phyloP scores from a whole-genome alignment of 2,329 filamentous ascomycete genomes.

The Pseudocercospora fijiensis region DNA sequence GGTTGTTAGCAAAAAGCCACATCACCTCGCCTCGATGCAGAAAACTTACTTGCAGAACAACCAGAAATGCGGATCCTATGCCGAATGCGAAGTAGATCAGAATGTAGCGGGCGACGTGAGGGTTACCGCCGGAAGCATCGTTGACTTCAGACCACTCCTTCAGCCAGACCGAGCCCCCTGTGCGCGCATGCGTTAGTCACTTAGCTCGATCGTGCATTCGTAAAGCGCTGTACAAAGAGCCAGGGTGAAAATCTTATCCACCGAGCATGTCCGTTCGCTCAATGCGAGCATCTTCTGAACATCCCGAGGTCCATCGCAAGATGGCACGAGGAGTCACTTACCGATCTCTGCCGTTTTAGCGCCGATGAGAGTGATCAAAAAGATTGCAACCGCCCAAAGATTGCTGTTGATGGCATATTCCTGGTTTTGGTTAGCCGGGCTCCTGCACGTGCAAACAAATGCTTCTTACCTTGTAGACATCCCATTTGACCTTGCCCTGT shows the following conservation, averaged over 20 bases:
- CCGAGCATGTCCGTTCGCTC: conserved; percentile 28
- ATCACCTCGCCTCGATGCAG: conserved; percentile 5
- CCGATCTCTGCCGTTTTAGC: conserved; percentile 81
- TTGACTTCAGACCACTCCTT: conserved; percentile 90
- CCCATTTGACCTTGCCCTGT: conserved; percentile 98
- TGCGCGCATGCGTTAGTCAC: conserved; percentile 29
- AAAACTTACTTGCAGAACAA: conserved; percentile 66
- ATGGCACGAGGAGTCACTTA: conserved; percentile 43
- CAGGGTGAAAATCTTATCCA: conserved; percentile 13
- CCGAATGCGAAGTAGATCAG: conserved; percentile 95
- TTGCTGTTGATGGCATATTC: conserved; percentile 97
- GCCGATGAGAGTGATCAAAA: conserved; percentile 71
- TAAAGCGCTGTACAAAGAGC: conserved; percentile 3
- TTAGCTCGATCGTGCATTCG: conserved; percentile 11
- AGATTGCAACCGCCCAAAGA: conserved; percentile 75
- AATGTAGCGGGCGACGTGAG: conserved; percentile 81
- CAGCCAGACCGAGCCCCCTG: conserved; percentile 83
- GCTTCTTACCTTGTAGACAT: conserved; percentile 65
- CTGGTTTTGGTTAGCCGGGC: neutral
- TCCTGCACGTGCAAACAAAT: neutral
- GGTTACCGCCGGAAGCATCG: conserved; percentile 64
- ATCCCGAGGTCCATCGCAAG: neutral
- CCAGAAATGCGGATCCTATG: conserved; percentile 77
- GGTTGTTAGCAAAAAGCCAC: neutral
- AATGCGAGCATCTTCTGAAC: neutral